Conservation (phyloP, 108 stramenopile genomes). For the Skeletonema marinoi region DNA sequence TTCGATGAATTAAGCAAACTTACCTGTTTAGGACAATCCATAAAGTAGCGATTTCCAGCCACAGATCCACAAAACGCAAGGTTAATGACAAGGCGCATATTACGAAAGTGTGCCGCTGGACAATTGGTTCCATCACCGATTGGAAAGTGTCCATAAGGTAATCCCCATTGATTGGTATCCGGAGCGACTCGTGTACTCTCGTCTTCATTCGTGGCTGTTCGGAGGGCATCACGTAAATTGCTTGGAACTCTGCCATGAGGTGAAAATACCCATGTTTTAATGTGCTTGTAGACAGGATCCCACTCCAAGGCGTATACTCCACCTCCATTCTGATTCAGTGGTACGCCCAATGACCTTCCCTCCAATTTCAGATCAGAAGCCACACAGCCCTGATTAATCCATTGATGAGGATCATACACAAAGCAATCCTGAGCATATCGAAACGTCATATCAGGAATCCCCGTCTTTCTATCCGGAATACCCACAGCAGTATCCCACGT, state of each 20-base stretch:
- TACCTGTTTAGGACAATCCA: constrained; percentile 73
- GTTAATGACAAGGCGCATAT: constrained; percentile 91
- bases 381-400: constrained; percentile 93
- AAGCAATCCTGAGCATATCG: constrained; percentile 78
- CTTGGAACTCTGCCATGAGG: constrained; percentile 74
- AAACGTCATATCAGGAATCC: constrained; percentile 65
- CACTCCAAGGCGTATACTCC: constrained; percentile 89
- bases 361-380: constrained; percentile 58
- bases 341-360: constrained; percentile 69
- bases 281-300: constrained; percentile 84
- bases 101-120: constrained; percentile 68
- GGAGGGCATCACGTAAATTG: constrained; percentile 72
- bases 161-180: constrained; percentile 79
- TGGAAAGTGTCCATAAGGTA: constrained; percentile 90
- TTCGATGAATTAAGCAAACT: too few species aligned
- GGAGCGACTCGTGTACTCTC: constrained; percentile 65
- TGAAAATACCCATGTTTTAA: constrained; percentile 86
- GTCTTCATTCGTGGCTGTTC: constrained; percentile 59
- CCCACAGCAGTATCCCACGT: constrained; percentile 87
- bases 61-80: constrained; percentile 88
- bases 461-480: constrained; percentile 77
- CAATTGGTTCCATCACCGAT: constrained; percentile 79
- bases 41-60: constrained; percentile 78
- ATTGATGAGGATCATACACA: constrained; percentile 89
- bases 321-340: constrained; percentile 84